Evolutionary conservation across 352 stramenopile species (phyloP), one percentile per base, ranked within the genome.

Genomic region (Pythium dissimile): DNA sequence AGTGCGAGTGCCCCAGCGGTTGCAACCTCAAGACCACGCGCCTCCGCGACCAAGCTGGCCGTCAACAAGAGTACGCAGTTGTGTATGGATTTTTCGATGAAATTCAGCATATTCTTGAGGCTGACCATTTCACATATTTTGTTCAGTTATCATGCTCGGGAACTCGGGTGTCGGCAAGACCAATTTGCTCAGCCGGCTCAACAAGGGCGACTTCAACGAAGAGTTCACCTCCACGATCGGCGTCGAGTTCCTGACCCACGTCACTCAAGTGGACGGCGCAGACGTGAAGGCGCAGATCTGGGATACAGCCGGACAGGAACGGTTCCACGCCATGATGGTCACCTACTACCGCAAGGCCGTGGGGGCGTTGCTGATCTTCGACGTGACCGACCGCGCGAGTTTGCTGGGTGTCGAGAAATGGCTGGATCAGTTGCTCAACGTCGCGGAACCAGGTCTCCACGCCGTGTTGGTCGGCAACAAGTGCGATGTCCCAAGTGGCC

Each of bases 241-340:
- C 30, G 84, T 94, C 32, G 86, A 96, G 57, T 96, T 96, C 50
- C 71, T 93, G n/a, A 93, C 86, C 10, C 84, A 94, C 56, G 55
- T 71, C n/a, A 81, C 89, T 28, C 67, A 79, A 15, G 69, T 93
- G 43, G 77, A 92, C 31, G 73, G 75, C 24, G 54, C 59, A 5
- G 81, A 85, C 20, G 76, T 95, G 24, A 94, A 94, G 62, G 84
- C 84, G 0, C 80, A 94, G 59, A 96, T 96, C 57, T 96, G 86
- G 86, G 86, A 96, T 54, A 96, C 86, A 0, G 86, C 86, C 5
- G 86, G 86, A 1, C 86, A 94, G 28, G 86, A 95, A 59, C 80
- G 82, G 26, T 96, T 92, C 71, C 83, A 91, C 48, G 77, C 83
- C 15, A 96, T 94, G 83, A 94, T 94, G 84, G 74, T 80, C 10